Base-by-base conservation (phyloP, 2,329 filamentous ascomycete genomes). In the Oidium heveae region DNA sequence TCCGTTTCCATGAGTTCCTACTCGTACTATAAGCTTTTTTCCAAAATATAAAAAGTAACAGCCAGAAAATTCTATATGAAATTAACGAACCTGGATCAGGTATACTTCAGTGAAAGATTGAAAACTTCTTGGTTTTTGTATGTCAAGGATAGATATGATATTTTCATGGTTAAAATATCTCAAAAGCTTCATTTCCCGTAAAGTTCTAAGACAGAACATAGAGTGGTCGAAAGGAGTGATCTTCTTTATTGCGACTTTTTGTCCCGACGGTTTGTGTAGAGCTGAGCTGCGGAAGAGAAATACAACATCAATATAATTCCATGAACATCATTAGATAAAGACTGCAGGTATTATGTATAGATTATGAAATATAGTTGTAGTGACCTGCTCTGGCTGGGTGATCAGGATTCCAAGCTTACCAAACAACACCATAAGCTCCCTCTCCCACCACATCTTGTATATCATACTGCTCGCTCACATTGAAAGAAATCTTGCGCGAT, bases 121-220 rank as follows among this genome's bases (percentile, higher is more conserved):
- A 66, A 93, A 96, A 72, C 84, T 94, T 64, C 89, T 79, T 44
- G 91, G 91, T 72, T 95, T 94, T 71, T 98, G 91, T 63, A 98
- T 98, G 68, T 98, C 91, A 62, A 98, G 80, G 63, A 98, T 98
- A 54, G 88, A 96, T 67, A 98, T 98, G 72, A 98, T 96, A 71
- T 98, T 98, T 71, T 98, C 91, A 68, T 98, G 91, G 72, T 96
- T 98, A 74, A 98, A 98, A 71, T 98, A 96, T 64, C 91, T 79
- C 64, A 98, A 73, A 56, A 98, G 76, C 77, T 98, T 98, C 91
- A 98, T 98, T 72, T 98, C 91, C 69, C 91, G 87, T 61, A 98
- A 74, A 0, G 91, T 98, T 68, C 91, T 77, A 64, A 98, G 72
- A 68, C 89, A 95, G 75, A 95, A 95, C 88, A 95, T 95, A 67